Conservation (phyloP, 2,329 filamentous ascomycete genomes). For the Xylaria sp. region DNA sequence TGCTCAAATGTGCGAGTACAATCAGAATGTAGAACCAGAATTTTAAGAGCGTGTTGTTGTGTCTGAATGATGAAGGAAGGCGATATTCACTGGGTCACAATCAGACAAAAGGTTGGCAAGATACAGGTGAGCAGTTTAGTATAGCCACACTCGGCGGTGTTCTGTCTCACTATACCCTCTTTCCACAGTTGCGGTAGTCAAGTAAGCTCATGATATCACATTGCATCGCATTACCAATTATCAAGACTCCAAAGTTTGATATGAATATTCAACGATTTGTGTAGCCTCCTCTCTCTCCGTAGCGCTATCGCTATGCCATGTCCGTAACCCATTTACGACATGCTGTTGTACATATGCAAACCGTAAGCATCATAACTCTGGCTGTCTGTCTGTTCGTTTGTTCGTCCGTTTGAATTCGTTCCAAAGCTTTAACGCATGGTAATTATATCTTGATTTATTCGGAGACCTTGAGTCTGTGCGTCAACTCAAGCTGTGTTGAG, state of each 20-base stretch:
- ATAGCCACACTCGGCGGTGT: no score
- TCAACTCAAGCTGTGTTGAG: background rate
- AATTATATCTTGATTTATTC: background rate
- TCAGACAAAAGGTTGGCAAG: background rate
- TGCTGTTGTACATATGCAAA: background rate
- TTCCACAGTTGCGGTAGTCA: no score
- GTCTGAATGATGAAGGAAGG: no score
- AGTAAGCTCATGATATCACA: no score
- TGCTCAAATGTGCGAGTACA: background rate
- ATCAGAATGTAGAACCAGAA: no score
- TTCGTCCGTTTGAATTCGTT: background rate
- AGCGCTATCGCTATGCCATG: background rate
- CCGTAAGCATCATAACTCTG: background rate
- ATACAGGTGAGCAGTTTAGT: no score
- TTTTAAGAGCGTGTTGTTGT: no score
- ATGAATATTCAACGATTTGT: background rate
- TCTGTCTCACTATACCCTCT: no score
- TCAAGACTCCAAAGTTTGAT: no score
- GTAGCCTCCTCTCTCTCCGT: background rate
- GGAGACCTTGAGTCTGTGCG: no score
- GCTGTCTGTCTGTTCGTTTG: no score
- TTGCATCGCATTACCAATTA: no score
- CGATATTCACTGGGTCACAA: background rate
- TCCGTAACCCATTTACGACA: background rate
- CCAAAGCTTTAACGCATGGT: background rate